Evolutionary conservation across 2,329 filamentous ascomycete species (phyloP).

Genomic region (Ophiostoma sp.): DNA sequence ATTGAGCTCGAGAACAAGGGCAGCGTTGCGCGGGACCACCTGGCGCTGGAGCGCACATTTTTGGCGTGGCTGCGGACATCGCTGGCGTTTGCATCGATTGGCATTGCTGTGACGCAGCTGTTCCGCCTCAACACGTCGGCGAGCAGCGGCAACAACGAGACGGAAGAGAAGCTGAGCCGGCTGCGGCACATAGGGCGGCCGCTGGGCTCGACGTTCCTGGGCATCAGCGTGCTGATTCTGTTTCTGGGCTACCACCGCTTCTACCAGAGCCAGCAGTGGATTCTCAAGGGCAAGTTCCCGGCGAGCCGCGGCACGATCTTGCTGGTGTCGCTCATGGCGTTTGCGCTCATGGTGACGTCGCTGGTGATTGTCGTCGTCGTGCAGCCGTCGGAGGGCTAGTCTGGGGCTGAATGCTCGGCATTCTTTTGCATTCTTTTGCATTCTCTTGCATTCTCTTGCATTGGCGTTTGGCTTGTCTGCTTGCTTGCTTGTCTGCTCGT

Average conservation of each 20-base stretch:
- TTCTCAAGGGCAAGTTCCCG: conserved; percentile 73
- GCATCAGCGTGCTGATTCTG: conserved; percentile 67
- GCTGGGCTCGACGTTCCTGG: conserved; percentile 70
- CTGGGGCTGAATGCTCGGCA: not conserved
- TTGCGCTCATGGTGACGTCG: conserved; percentile 56
- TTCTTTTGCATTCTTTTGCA: not conserved
- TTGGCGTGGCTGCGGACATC: conserved; percentile 80
- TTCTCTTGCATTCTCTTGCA: not conserved
- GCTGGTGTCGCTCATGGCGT: conserved; percentile 60
- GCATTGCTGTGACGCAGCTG: conserved; percentile 76
- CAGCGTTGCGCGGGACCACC: conserved; percentile 74
- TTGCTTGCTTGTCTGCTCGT: not conserved
- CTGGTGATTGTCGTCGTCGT: conserved; percentile 56
- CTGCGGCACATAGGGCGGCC: conserved; percentile 65
- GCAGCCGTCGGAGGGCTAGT: conserved; percentile 32
- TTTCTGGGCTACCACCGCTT: conserved; percentile 74
- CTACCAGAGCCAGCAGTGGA: conserved; percentile 71
- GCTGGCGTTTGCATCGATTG: conserved; percentile 74
- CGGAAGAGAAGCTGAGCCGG: conserved; percentile 31
- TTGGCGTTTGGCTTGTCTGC: not conserved
- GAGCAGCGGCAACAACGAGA: conserved; percentile 28
- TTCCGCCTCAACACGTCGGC: conserved; percentile 71
- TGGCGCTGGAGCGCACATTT: conserved; percentile 77
- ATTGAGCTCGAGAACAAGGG: conserved; percentile 83
- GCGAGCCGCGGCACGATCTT: conserved; percentile 71